Base-by-base conservation (phyloP, 495 filamentous ascomycete species). In the Penicillium parvum region DNA sequence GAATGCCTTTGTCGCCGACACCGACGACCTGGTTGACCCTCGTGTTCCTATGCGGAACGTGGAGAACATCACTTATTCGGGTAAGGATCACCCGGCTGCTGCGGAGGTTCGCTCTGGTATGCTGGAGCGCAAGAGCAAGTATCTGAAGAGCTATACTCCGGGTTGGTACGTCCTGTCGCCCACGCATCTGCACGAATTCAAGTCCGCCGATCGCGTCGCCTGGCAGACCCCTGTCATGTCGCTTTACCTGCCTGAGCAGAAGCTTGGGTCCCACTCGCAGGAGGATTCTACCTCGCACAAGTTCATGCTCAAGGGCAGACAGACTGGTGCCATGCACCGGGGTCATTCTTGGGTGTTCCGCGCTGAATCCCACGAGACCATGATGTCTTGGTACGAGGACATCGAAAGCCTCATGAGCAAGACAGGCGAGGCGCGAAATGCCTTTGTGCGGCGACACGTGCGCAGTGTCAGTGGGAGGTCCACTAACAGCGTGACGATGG, bases 261-360 rank as follows among this genome's bases (percentile, higher is more conserved):
- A 94, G 55, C 80, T 97, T 20, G 94, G 92, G 26, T 94, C 90
- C 8, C 87, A 92, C 58, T 96, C 92, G 8, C 75, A 83, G 37
- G 80, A 85, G 28, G 82, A 82, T 26, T 88, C 86, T 9, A 85
- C 85, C 15, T 95, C 89, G n/a, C 91, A 96, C 71, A 98, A 98
- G 57, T 98, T 97, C 59, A 86, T 96, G 66, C 78, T 98, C 34
- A 97, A 96, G 66, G 92, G 91, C 29, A 84, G 90, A 37, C 91
- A 98, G 65, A 92, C 87, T 11, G 92, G 92, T 35, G 64, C 83
- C 7, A 88, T 97, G 79, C 92, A 97, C 55, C 84, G 90, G 37
- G 91, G 90, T 15, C 92, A 98, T 58, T 89, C 88, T 9, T 98
- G 92, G 92, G 91, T 97, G 5, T 97, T 98, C 72, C 81, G 92